Evolutionary conservation across 495 filamentous ascomycete species (phyloP).

Genomic region (Talaromyces proteolyticus): DNA sequence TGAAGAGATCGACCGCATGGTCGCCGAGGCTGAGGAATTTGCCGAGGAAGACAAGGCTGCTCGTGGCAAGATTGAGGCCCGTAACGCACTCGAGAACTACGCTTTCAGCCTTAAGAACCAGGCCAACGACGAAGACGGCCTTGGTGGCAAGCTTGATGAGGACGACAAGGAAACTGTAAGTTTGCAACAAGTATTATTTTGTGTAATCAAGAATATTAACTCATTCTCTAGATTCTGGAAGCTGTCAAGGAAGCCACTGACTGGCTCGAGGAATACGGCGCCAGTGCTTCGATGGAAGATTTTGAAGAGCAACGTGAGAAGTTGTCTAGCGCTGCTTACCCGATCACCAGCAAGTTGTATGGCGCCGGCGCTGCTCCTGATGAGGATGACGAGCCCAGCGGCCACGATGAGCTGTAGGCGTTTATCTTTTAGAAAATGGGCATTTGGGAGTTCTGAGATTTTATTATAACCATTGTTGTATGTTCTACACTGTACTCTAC

Average conservation of each 20-base stretch:
- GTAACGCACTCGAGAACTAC: slow-evolving; percentile 95
- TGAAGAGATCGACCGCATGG: slow-evolving; percentile 98
- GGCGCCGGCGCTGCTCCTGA: slow-evolving; percentile 56
- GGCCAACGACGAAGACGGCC: slow-evolving; percentile 93
- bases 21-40: slow-evolving; percentile 94
- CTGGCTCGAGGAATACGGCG: slow-evolving; percentile 96
- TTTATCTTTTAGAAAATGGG: slow-evolving; percentile 31
- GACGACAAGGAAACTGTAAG: slow-evolving; percentile 95
- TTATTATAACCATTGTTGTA: slow-evolving; percentile 15
- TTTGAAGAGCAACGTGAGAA: slow-evolving; percentile 99
- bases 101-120: slow-evolving; percentile 98
- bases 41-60: slow-evolving; percentile 99
- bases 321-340: slow-evolving; percentile 91
- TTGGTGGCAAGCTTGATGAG: slow-evolving; percentile 95
- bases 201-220: neutral
- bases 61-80: slow-evolving; percentile 86
- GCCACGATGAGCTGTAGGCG: slow-evolving; percentile 88
- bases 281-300: slow-evolving; percentile 81
- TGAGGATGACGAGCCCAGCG: slow-evolving; percentile 64
- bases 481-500: slow-evolving; percentile 9
- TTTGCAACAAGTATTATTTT: slow-evolving; percentile 7
- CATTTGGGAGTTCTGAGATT: slow-evolving; percentile 22
- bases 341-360: slow-evolving; percentile 98
- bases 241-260: slow-evolving; percentile 96
- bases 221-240: slow-evolving; percentile 62